phyloP scores from a whole-genome alignment of 352 stramenopile genomes.

The Pythium myriotylum region DNA sequence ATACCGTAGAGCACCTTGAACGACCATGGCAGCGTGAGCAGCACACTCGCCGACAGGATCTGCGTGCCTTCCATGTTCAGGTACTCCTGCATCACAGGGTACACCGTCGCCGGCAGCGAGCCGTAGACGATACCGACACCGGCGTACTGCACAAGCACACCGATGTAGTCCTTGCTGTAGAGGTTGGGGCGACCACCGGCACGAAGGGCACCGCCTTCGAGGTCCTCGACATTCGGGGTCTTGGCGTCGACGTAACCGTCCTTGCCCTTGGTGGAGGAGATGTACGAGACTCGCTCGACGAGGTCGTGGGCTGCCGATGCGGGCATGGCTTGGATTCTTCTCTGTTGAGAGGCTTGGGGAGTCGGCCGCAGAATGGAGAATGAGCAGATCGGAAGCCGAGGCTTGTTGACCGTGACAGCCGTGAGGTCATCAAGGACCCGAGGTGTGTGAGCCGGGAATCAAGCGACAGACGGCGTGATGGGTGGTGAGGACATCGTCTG shows the following conservation, averaged over 20 bases:
- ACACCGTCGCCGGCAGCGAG: constrained; percentile 24
- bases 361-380: neutral
- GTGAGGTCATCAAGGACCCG: too few species aligned
- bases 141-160: constrained; percentile 29
- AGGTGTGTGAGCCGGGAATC: too few species aligned
- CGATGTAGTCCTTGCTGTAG: constrained; percentile 25
- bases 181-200: constrained; percentile 21
- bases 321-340: neutral
- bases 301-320: constrained; percentile 6
- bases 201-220: constrained; percentile 43
- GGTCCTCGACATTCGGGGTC: constrained; percentile 22
- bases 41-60: constrained; percentile 26
- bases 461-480: too few species aligned
- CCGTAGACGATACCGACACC: constrained; percentile 16
- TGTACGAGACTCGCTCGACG: constrained; percentile 24
- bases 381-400: neutral
- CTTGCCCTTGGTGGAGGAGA: constrained; percentile 20
- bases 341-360: neutral
- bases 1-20: constrained; percentile 39
- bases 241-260: constrained; percentile 16
- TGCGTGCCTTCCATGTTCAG: constrained; percentile 34
- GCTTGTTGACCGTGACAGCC: too few species aligned
- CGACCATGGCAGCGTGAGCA: constrained; percentile 34
- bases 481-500: too few species aligned
- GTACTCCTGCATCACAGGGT: constrained; percentile 37